phyloP scores from a whole-genome alignment of 768 basidiomycete genomes.

The Pisolithus microcarpus region DNA sequence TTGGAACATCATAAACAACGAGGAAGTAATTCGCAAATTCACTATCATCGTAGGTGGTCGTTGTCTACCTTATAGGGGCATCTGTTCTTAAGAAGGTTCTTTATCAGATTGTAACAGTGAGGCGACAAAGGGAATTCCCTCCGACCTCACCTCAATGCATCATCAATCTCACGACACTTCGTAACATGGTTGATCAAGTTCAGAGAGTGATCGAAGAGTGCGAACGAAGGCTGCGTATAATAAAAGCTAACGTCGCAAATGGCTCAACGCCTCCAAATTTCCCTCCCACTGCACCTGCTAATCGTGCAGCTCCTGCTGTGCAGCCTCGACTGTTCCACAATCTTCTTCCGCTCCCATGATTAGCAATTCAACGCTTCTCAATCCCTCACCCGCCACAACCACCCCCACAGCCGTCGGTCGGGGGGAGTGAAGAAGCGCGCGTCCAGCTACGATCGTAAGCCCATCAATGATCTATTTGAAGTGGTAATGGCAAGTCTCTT shows the following conservation, averaged over 20 bases:
- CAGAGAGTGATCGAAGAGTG: slow-evolving; percentile 37
- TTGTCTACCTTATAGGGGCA: slow-evolving; percentile 7
- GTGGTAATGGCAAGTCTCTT: neutral
- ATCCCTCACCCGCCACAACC: no score
- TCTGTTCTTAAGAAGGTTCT: slow-evolving; percentile 7
- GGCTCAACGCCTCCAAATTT: slow-evolving; percentile 2
- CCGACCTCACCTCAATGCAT: slow-evolving; percentile 25
- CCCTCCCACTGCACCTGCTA: slow-evolving; percentile 11
- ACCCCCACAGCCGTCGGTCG: no score
- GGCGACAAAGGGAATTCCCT: slow-evolving; percentile 26
- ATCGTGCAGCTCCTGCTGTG: no score
- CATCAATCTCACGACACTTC: slow-evolving; percentile 32
- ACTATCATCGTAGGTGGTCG: slow-evolving; percentile 46
- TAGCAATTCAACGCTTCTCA: no score
- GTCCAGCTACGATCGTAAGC: no score
- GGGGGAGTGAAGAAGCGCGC: neutral
- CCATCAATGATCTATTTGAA: neutral
- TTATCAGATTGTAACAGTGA: slow-evolving; percentile 37
- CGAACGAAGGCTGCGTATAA: slow-evolving; percentile 20
- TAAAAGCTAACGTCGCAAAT: slow-evolving; percentile 13
- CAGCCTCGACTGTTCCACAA: slow-evolving; percentile 13
- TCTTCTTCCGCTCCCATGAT: no score
- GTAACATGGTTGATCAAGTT: slow-evolving; percentile 40
- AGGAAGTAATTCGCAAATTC: slow-evolving; percentile 42
- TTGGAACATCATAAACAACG: slow-evolving; percentile 38